Evolutionary conservation across 768 basidiomycete species (phyloP).

Genomic region (Amanita polypyramis): DNA sequence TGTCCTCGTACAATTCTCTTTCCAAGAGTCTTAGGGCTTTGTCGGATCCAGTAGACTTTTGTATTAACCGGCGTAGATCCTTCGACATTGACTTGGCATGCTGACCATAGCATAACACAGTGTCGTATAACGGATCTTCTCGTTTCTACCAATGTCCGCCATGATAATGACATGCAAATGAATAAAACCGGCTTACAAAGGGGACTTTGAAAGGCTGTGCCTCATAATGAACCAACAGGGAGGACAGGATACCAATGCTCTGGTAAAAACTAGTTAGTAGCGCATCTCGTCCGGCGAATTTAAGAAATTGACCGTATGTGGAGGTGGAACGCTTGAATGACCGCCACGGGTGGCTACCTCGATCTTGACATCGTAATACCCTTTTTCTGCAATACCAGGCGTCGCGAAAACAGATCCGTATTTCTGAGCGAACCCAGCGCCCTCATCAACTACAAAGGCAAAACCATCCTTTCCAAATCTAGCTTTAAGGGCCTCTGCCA

Average conservation of each 20-base stretch:
- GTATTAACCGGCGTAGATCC: constrained; percentile 35
- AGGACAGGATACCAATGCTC: constrained; percentile 76
- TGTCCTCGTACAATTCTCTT: constrained; percentile 29
- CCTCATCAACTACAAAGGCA: constrained; percentile 82
- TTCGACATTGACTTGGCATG: constrained; percentile 46
- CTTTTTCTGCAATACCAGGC: constrained; percentile 67
- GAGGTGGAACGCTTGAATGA: constrained; percentile 77
- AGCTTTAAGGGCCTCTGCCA: constrained; percentile 37
- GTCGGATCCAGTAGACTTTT: constrained; percentile 36
- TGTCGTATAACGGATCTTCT: constrained; percentile 45
- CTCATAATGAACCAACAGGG: constrained; percentile 61
- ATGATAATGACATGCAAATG: background rate
- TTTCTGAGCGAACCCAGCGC: constrained; percentile 49
- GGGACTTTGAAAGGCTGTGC: constrained; percentile 42
- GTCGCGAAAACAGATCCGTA: constrained; percentile 47
- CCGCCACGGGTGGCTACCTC: constrained; percentile 66
- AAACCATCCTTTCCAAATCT: constrained; percentile 65
- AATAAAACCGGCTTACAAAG: constrained; percentile 33
- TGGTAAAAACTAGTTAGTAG: constrained; percentile 16
- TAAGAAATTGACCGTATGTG: constrained; percentile 53
- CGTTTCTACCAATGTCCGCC: constrained; percentile 28
- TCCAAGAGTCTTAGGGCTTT: constrained; percentile 42
- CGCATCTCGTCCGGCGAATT: background rate
- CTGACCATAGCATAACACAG: constrained; percentile 55
- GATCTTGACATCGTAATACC: constrained; percentile 52